Base-by-base conservation (phyloP, 441 rosid species). In the Melastoma candidum region DNA sequence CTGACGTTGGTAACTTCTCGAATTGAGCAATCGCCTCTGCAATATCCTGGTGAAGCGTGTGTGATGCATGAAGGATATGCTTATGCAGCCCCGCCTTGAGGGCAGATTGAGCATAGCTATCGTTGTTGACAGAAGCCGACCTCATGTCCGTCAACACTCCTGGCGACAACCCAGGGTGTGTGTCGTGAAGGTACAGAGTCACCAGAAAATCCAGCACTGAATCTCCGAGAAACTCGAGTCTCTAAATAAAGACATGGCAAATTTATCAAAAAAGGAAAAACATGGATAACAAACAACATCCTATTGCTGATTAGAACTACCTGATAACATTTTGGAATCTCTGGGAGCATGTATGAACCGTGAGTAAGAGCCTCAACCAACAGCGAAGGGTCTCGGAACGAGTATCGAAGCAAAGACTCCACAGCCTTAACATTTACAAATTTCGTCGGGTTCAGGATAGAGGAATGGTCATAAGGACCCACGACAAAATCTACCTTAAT, bases 211-310 rank as follows among this genome's bases (percentile, higher is more conserved):
- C 99, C 58, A 93, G 63, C 44, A 89, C 85, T 0, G 97, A 64
- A 51, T 93, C 99, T 2, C 97, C 97, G 1, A 93, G 97, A 71
- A 86, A 93, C 71, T 93, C 99, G 71, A 93, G 69, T 61, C 95
- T 74, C 98, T 93, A 82, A 65, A 50, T 22, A 65, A 59, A 32
- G 45, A 11, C 14, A 50, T 2, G 29, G 27, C 11, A 60, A 26
- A 43, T 26, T 9, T 32, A 27, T 12, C 45, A 17, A 32, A 32
- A 51, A 32, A 26, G 32, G 14, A 41, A 32, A 41, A 13, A 1
- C 0, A n/a, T 26, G 12, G 14, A 51, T 32, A 51, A 51, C 13
- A 2, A n/a, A 43, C 26, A 1, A 51, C 29, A 26, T 51, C 54
- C 44, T 26, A 36, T 0, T 7, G 2, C 4, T 6, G 55, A 0